Base-by-base conservation (phyloP, 2,329 filamentous ascomycete species). In the Ophiostoma australiae region DNA sequence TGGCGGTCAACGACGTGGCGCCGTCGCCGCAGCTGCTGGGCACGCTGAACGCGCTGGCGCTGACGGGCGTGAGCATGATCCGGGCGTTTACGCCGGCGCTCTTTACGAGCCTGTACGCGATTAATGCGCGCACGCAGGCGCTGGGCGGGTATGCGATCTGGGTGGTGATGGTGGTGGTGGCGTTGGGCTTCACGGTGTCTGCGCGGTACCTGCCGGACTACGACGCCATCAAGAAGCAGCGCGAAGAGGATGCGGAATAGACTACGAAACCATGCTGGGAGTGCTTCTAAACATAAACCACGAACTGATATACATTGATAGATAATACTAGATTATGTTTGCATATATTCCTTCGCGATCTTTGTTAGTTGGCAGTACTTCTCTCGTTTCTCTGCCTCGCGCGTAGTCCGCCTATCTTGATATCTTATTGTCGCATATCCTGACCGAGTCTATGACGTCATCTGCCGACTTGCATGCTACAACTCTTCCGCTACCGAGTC, bases 1-100 rank as follows among this genome's bases (percentile, higher is more conserved):
- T 94, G 10, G 87, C 88, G 0, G 77, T 94, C 41, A 94, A 94
- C 78, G 90, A 94, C 72, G 86, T 91, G 1, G 84, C 89, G 0
- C 92, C 92, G 0, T 87, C 84, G 11, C 84, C 87, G 1, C 81
- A 83, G 61, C 85, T 87, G 0, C 81, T 94, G 11, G 91, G 89
- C 0, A 92, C 87, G 0, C 80, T 95, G 37, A 94, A 94, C 75
- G 89, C 89, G 0, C 75, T 92, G 0, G 85, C 87, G 0, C 80
- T 94, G 71, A 90, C 90, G 0, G 76, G 87, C 0, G 79, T 82
- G 0, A 89, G 87, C 73, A 89, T 81, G 0, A 80, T 92, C 39
- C 83, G 91, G 17, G 85, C 91, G 0, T 82, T 94, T 58, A 84
- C 85, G 0, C 91, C 92, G 0, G 90, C 87, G 0, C 75, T 88